Evolutionary conservation across 2,329 filamentous ascomycete genomes (phyloP).

Genomic region (Xylariaceae sp.): DNA sequence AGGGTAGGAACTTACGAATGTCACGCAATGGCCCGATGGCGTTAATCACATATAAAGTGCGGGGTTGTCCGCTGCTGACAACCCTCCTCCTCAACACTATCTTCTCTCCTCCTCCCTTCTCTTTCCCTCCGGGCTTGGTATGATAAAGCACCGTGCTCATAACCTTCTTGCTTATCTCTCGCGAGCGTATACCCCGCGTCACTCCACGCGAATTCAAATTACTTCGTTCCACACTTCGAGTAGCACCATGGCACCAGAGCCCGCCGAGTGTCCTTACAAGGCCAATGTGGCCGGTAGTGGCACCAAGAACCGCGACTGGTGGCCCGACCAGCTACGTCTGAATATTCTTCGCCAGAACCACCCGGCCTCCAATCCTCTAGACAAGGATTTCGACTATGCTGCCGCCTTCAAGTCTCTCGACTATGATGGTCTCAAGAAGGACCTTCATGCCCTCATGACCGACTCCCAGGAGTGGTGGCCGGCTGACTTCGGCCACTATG

Average conservation of each 20-base stretch:
- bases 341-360: conserved; percentile 77
- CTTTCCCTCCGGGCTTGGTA: neutral
- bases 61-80: conserved; percentile 24
- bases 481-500: conserved; percentile 81
- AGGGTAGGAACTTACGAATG: conserved; percentile 6
- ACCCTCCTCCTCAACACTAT: neutral
- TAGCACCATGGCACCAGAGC: conserved; percentile 24
- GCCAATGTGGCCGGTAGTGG: conserved; percentile 63
- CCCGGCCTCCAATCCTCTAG: conserved; percentile 65
- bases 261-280: conserved; percentile 26
- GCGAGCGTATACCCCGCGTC: neutral
- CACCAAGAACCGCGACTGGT: conserved; percentile 74
- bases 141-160: neutral
- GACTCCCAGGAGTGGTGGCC: conserved; percentile 84
- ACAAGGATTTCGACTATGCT: conserved; percentile 72
- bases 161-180: neutral
- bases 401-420: conserved; percentile 75
- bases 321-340: conserved; percentile 71
- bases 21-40: conserved; percentile 22
- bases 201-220: neutral
- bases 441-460: conserved; percentile 73
- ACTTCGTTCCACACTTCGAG: neutral
- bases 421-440: conserved; percentile 75
- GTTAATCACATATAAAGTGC: conserved; percentile 29
- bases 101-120: neutral